Evolutionary conservation across 768 basidiomycete genomes (phyloP).

Genomic region (Trametes cubensis): DNA sequence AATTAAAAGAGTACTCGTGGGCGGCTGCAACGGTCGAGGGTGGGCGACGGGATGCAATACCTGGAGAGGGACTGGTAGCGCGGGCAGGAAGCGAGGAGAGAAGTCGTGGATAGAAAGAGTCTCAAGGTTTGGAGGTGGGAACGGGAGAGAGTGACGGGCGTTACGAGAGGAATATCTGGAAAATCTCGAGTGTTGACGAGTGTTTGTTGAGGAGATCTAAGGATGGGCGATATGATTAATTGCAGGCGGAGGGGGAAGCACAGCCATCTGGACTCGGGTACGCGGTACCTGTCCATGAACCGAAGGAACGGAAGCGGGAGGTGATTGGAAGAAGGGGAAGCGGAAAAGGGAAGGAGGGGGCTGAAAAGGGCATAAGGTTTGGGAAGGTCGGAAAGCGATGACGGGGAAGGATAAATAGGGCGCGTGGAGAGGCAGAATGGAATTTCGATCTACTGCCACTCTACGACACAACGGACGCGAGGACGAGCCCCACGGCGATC

Average conservation of each 20-base stretch:
- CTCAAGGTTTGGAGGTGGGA: conserved; percentile 19
- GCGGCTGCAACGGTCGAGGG: too few species aligned
- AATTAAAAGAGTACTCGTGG: conserved; percentile 16
- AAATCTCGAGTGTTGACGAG: conserved; percentile 17
- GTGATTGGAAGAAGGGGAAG: conserved; percentile 19
- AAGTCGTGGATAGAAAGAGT: neutral
- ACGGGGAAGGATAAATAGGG: conserved; percentile 28
- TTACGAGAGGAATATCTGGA: conserved; percentile 12
- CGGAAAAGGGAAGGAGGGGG: conserved; percentile 23
- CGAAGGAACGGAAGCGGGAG: conserved; percentile 23
- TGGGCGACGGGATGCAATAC: too few species aligned
- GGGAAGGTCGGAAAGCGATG: conserved; percentile 19
- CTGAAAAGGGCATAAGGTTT: conserved; percentile 15
- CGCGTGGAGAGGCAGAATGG: conserved; percentile 20
- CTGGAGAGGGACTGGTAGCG: neutral
- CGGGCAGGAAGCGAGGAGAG: neutral
- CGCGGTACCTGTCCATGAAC: conserved; percentile 19
- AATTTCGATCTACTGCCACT: conserved; percentile 25
- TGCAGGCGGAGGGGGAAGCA: conserved; percentile 21
- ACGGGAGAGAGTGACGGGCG: neutral
- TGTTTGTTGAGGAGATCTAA: conserved; percentile 22
- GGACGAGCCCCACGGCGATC: conserved; percentile 19
- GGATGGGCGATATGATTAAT: conserved; percentile 24
- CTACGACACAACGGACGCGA: conserved; percentile 22
- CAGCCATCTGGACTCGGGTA: conserved; percentile 25